phyloP scores from a whole-genome alignment of 257 asterid species.

The Vinca minor region DNA sequence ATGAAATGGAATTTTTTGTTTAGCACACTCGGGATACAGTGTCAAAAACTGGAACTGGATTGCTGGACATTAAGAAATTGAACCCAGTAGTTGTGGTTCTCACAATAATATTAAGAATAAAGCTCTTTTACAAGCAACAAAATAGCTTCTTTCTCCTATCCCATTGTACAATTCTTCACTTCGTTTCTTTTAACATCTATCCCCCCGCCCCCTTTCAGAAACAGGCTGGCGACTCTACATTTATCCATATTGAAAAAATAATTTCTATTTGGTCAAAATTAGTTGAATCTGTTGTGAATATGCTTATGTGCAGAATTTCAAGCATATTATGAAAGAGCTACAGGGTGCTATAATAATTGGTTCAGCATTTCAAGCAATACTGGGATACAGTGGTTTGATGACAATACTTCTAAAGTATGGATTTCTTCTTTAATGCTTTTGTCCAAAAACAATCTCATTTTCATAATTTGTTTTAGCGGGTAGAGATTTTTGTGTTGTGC shows the following conservation, averaged over 20 bases:
- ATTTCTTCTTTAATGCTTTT: constrained; percentile 7
- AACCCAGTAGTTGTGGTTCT: neutral
- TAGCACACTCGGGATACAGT: neutral
- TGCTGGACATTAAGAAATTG: no score
- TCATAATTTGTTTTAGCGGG: neutral
- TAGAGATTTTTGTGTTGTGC: neutral
- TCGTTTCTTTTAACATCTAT: neutral
- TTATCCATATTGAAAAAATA: neutral
- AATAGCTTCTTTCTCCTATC: neutral
- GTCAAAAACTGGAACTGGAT: neutral
- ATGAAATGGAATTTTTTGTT: neutral
- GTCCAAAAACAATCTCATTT: neutral
- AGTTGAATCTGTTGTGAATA: constrained; percentile 7
- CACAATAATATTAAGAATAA: neutral
- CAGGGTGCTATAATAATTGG: constrained; percentile 94
- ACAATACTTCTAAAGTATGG: constrained; percentile 56
- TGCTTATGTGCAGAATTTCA: constrained; percentile 62
- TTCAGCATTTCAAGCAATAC: constrained; percentile 83
- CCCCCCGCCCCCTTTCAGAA: neutral
- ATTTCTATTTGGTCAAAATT: neutral
- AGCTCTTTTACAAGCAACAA: neutral
- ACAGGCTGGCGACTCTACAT: neutral
- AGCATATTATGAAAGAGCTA: constrained; percentile 91
- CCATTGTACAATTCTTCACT: neutral
- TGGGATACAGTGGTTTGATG: constrained; percentile 96